phyloP scores from a whole-genome alignment of 805 yeast species.

The Yamadazyma laniorum region DNA sequence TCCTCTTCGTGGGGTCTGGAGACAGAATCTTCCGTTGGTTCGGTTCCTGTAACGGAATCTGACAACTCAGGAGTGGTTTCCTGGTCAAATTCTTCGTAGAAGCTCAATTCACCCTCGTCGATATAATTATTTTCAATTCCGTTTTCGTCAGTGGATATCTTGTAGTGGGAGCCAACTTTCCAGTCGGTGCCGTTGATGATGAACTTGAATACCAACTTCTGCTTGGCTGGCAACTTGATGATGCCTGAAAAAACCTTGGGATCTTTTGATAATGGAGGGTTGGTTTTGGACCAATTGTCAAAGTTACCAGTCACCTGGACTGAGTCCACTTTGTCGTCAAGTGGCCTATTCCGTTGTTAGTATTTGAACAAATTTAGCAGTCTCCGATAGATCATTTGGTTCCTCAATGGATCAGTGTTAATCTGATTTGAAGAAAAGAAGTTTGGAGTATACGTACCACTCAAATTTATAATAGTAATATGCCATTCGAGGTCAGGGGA shows the following conservation, averaged over 20 bases:
- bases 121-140: conserved; percentile 38
- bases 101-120: conserved; percentile 24
- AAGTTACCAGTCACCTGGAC: conserved; percentile 41
- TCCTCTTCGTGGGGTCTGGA: conserved; percentile 6
- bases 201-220: conserved; percentile 37
- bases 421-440: no score
- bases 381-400: no score
- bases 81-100: conserved; percentile 21
- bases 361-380: no score
- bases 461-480: conserved; percentile 12
- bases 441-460: conserved; percentile 16
- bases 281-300: conserved; percentile 36
- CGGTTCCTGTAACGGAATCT: not conserved
- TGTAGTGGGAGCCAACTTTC: conserved; percentile 25
- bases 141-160: conserved; percentile 27
- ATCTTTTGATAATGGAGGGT: conserved; percentile 17
- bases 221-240: conserved; percentile 20
- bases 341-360: conserved; percentile 6
- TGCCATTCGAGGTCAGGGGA: conserved; percentile 3
- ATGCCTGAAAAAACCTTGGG: conserved; percentile 19
- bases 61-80: conserved; percentile 4
- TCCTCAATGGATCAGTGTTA: no score
- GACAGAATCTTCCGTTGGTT: not conserved
- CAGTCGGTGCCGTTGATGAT: conserved; percentile 34
- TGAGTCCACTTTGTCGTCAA: not conserved